Evolutionary conservation across 768 basidiomycete species (phyloP).

Genomic region (Paxillus rubicundulus): DNA sequence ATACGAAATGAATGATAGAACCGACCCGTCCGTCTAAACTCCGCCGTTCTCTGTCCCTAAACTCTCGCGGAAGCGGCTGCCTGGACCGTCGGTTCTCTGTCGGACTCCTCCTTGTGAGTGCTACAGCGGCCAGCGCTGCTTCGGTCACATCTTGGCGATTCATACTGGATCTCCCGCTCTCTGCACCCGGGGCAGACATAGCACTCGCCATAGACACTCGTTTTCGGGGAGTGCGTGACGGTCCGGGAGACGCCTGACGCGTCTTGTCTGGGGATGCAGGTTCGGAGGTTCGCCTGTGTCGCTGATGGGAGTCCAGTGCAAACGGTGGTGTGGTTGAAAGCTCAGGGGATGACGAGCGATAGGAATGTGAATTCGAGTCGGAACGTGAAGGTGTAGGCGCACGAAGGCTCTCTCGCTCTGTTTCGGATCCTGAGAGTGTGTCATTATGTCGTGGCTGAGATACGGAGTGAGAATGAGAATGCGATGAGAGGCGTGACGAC

Average conservation of each 20-base stretch:
- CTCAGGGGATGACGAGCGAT: slow-evolving; percentile 40
- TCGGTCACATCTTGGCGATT: slow-evolving; percentile 43
- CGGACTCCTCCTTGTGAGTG: slow-evolving; percentile 54
- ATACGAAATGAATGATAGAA: neutral
- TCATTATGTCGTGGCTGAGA: slow-evolving; percentile 29
- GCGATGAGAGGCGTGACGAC: slow-evolving; percentile 36
- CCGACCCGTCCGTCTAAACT: slow-evolving; percentile 44
- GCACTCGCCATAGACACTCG: slow-evolving; percentile 38
- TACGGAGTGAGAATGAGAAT: slow-evolving; percentile 30
- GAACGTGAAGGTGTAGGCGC: slow-evolving; percentile 31
- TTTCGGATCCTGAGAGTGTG: slow-evolving; percentile 73
- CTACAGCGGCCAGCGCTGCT: slow-evolving; percentile 60
- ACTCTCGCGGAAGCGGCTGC: slow-evolving; percentile 53
- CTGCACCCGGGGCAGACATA: slow-evolving; percentile 26
- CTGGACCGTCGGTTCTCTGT: slow-evolving; percentile 41
- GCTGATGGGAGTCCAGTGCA: slow-evolving; percentile 21
- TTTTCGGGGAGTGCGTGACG: slow-evolving; percentile 42
- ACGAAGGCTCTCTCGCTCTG: slow-evolving; percentile 63
- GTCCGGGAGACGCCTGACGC: slow-evolving; percentile 38
- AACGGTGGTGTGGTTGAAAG: slow-evolving; percentile 38
- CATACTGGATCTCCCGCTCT: slow-evolving; percentile 21
- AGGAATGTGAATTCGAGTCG: slow-evolving; percentile 29
- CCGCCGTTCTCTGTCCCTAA: slow-evolving; percentile 36
- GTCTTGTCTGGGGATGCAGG: slow-evolving; percentile 45
- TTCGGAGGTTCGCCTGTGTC: slow-evolving; percentile 46